phyloP scores from a whole-genome alignment of 768 basidiomycete genomes.

The Coprinellus micaceus region DNA sequence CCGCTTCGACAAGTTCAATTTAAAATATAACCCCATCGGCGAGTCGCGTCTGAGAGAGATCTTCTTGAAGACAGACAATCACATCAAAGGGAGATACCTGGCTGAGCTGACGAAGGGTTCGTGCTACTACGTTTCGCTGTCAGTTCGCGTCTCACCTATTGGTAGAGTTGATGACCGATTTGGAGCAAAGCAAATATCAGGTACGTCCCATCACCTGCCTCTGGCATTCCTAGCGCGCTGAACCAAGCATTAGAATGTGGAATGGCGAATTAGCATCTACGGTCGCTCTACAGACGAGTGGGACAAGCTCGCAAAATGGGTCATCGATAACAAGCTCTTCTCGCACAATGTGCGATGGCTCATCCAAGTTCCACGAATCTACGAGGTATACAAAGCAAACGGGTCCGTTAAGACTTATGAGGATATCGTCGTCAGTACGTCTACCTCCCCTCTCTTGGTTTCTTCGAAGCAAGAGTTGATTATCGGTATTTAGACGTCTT shows the following conservation, averaged over 20 bases:
- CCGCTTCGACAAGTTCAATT: slow-evolving; percentile 96
- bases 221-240: not conserved
- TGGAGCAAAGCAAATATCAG: slow-evolving; percentile 98
- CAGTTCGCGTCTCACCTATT: not conserved
- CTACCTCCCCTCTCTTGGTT: not conserved
- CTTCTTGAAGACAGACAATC: slow-evolving; percentile 97
- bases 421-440: slow-evolving; percentile 85
- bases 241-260: slow-evolving; percentile 62
- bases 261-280: slow-evolving; percentile 97
- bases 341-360: slow-evolving; percentile 99
- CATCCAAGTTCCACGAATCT: slow-evolving; percentile 90
- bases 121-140: slow-evolving; percentile 7
- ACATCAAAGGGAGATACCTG: slow-evolving; percentile 86
- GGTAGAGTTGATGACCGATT: slow-evolving; percentile 92
- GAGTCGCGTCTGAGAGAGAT: slow-evolving; percentile 94
- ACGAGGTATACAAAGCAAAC: slow-evolving; percentile 91
- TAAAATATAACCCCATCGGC: slow-evolving; percentile 96
- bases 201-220: slow-evolving; percentile 32
- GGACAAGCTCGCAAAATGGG: slow-evolving; percentile 98
- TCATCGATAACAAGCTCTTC: slow-evolving; percentile 86
- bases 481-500: slow-evolving; percentile 70
- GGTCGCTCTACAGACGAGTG: slow-evolving; percentile 82
- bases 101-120: slow-evolving; percentile 90
- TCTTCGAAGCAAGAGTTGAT: not conserved
- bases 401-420: slow-evolving; percentile 84